Evolutionary conservation across 169 alveolate species (phyloP).

Genomic region (Neospora caninum): DNA sequence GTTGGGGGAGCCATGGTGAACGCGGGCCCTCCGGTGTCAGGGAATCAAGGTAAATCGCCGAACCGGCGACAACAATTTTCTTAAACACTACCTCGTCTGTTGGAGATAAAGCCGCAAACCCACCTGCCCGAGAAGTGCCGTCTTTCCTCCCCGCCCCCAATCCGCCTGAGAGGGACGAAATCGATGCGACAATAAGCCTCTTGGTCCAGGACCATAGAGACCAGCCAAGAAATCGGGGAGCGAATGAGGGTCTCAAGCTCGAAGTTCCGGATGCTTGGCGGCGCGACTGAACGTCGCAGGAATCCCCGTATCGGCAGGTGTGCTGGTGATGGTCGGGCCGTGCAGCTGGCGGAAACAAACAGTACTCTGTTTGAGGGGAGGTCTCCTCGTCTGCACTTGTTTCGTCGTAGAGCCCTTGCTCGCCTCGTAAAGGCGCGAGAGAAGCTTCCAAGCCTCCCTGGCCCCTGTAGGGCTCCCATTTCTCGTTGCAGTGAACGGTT

Average conservation of each 20-base stretch:
- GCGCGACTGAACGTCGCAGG: not conserved
- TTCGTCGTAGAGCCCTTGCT: slow-evolving; percentile 18
- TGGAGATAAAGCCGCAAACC: not conserved
- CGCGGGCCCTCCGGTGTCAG: slow-evolving; percentile 21
- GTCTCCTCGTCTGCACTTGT: not conserved
- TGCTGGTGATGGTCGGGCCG: not conserved
- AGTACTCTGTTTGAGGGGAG: not conserved
- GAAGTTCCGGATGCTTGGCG: not conserved
- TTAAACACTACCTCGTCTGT: not conserved
- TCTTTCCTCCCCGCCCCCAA: not conserved
- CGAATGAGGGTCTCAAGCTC: not conserved
- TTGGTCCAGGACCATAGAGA: not conserved
- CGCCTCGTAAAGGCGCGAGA: not conserved
- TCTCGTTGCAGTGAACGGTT: slow-evolving; percentile 18
- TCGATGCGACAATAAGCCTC: not conserved
- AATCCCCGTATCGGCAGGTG: not conserved
- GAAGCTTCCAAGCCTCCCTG: not conserved
- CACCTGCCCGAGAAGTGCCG: not conserved
- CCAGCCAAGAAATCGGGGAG: not conserved
- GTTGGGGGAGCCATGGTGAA: slow-evolving; percentile 42
- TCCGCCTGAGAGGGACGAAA: not conserved
- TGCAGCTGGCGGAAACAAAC: not conserved
- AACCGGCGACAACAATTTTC: slow-evolving; percentile 23
- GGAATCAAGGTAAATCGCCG: slow-evolving; percentile 23
- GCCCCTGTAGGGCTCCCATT: slow-evolving; percentile 12